Conservation (phyloP, 75 land plant species). For the Chamaecyparis obtusa region DNA sequence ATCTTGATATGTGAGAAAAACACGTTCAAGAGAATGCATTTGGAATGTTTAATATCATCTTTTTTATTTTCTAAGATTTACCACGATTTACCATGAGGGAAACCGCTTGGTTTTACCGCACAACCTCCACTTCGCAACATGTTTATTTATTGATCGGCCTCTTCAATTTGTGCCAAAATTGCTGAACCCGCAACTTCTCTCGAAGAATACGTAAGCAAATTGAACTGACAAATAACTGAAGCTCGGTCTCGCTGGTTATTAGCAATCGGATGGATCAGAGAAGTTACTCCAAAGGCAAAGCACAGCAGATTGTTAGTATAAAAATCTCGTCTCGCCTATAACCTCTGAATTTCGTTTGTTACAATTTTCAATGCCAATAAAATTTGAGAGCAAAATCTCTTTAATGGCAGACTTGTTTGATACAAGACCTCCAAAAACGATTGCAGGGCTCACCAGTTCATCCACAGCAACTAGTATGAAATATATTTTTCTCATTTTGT, state of each 20-base stretch:
- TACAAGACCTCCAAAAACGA: conserved; percentile 1
- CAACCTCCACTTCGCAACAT: too few species aligned
- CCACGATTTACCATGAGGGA: too few species aligned
- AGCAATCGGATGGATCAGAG: not conserved
- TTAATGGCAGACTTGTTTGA: conserved; percentile 1
- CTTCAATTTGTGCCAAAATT: too few species aligned
- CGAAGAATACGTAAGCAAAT: not conserved
- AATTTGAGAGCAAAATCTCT: not conserved
- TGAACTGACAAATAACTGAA: not conserved
- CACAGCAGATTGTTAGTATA: conserved; percentile 3
- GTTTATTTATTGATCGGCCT: too few species aligned
- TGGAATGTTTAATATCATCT: too few species aligned
- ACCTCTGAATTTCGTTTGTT: not conserved
- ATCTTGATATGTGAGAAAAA: too few species aligned
- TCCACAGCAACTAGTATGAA: not conserved
- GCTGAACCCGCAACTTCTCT: not conserved
- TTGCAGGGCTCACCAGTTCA: not conserved
- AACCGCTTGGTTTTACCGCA: too few species aligned
- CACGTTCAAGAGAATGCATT: too few species aligned
- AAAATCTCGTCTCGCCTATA: not conserved
- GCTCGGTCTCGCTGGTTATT: not conserved
- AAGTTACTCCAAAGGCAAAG: not conserved
- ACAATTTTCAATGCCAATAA: not conserved
- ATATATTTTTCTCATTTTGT: not conserved
- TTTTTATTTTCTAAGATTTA: too few species aligned